Conservation (phyloP, 2,329 filamentous ascomycete genomes). For the Sporothrix phasma region DNA sequence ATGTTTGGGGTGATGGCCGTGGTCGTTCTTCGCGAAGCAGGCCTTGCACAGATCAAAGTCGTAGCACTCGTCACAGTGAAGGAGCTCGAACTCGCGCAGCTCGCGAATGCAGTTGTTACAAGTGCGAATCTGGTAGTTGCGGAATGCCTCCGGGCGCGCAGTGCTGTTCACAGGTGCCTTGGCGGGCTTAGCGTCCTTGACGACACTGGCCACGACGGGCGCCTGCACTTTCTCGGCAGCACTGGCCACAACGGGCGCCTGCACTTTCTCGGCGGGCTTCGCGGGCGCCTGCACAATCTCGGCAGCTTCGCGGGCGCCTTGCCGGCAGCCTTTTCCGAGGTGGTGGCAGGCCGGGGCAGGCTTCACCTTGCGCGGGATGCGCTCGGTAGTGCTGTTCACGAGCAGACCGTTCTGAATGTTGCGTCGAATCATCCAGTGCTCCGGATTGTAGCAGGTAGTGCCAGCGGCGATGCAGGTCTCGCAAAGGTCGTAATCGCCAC, state of each 20-base stretch:
- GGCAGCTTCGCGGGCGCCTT: not conserved
- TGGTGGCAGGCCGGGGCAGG: slow-evolving; percentile 10
- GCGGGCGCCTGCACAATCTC: too few relatives aligned
- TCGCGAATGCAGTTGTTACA: slow-evolving; percentile 61
- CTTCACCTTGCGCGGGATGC: slow-evolving; percentile 55
- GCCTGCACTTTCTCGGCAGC: too few relatives aligned
- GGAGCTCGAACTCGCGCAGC: slow-evolving; percentile 66
- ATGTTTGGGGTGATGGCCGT: slow-evolving; percentile 88
- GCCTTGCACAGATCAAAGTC: slow-evolving; percentile 86
- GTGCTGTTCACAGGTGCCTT: not conserved
- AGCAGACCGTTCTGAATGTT: slow-evolving; percentile 68
- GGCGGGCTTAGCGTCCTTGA: not conserved
- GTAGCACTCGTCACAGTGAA: slow-evolving; percentile 74
- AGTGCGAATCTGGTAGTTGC: slow-evolving; percentile 40
- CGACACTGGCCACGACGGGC: not conserved
- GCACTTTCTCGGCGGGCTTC: not conserved
- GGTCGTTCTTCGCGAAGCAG: slow-evolving; percentile 66
- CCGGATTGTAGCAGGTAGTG: slow-evolving; percentile 63
- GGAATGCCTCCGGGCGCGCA: not conserved
- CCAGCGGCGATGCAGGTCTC: slow-evolving; percentile 65
- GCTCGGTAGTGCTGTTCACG: slow-evolving; percentile 77
- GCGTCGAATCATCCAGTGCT: slow-evolving; percentile 93
- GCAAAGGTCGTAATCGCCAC: slow-evolving; percentile 92
- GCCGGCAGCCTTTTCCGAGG: not conserved
- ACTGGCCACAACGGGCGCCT: too few relatives aligned